Conservation (phyloP, 2,329 filamentous ascomycete genomes). For the Cladorrhinum sp. region DNA sequence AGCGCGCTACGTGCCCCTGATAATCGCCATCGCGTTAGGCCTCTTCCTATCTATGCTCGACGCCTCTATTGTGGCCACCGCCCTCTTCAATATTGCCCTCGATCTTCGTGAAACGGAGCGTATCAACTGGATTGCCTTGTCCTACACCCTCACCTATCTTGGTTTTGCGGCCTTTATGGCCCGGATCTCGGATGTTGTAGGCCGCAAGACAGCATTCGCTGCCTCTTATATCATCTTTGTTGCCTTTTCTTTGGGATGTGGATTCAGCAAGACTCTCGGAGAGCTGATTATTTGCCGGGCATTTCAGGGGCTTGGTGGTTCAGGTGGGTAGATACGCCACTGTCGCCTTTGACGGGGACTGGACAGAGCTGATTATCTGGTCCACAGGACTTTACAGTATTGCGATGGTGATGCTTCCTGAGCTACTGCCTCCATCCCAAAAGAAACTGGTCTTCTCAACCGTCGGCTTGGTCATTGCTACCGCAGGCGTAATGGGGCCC, state of each 20-base stretch:
- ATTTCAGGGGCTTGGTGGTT: slow-evolving; percentile 51
- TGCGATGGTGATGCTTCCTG: slow-evolving; percentile 36
- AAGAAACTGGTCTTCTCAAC: slow-evolving; percentile 44
- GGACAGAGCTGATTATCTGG: no score
- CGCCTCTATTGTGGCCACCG: slow-evolving; percentile 58
- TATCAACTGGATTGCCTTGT: slow-evolving; percentile 54
- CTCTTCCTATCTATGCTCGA: slow-evolving; percentile 59
- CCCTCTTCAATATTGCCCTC: slow-evolving; percentile 51
- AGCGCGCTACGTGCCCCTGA: slow-evolving; percentile 1
- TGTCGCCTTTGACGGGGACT: no score
- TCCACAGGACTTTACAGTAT: slow-evolving; percentile 4
- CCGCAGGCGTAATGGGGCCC: slow-evolving; percentile 50
- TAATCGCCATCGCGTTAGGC: slow-evolving; percentile 35
- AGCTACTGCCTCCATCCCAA: slow-evolving; percentile 43
- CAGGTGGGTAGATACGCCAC: slow-evolving; percentile 42
- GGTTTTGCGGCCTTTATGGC: slow-evolving; percentile 55
- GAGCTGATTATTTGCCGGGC: slow-evolving; percentile 50
- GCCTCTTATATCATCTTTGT: slow-evolving; percentile 53
- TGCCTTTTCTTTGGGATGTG: slow-evolving; percentile 55
- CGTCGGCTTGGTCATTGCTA: slow-evolving; percentile 48
- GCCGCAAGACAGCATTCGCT: slow-evolving; percentile 50
- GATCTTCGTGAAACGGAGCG: slow-evolving; percentile 46
- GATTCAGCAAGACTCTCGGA: slow-evolving; percentile 40
- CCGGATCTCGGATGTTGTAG: slow-evolving; percentile 53
- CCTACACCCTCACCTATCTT: slow-evolving; percentile 56